phyloP scores from a whole-genome alignment of 2,329 filamentous ascomycete genomes.

The Bipolaris zeicola region DNA sequence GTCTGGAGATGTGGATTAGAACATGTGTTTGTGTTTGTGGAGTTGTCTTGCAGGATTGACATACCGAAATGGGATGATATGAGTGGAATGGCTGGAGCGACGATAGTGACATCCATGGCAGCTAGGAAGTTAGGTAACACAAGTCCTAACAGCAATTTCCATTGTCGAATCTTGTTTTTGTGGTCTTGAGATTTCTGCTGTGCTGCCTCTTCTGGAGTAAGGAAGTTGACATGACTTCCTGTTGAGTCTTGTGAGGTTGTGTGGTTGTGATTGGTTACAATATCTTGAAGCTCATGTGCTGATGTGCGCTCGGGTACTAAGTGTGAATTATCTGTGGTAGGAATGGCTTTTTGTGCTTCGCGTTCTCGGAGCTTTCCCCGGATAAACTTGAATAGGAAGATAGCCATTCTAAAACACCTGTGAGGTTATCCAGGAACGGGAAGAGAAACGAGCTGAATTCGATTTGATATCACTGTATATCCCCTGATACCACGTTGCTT shows the following conservation, averaged over 20 bases:
- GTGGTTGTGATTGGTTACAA: neutral
- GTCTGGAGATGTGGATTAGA: slow-evolving; percentile 35
- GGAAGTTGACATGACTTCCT: slow-evolving; percentile 15
- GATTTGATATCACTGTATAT: neutral
- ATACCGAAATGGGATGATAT: slow-evolving; percentile 69
- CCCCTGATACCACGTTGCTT: neutral
- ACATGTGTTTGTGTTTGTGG: neutral
- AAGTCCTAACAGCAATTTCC: slow-evolving; percentile 65
- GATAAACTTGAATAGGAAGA: slow-evolving; percentile 35
- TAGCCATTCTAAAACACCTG: slow-evolving; percentile 24
- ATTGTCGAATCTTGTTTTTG: slow-evolving; percentile 55
- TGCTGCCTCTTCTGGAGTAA: slow-evolving; percentile 19
- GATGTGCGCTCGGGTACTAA: slow-evolving; percentile 25
- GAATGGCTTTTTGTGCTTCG: slow-evolving; percentile 25
- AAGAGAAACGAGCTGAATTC: neutral
- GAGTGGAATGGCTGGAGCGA: slow-evolving; percentile 64
- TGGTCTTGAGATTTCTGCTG: slow-evolving; percentile 19
- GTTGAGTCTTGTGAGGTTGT: neutral
- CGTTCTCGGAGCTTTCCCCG: slow-evolving; percentile 29
- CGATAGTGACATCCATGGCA: slow-evolving; percentile 68
- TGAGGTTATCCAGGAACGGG: neutral
- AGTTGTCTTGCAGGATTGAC: slow-evolving; percentile 19
- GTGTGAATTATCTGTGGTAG: slow-evolving; percentile 33
- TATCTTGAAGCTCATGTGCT: neutral
- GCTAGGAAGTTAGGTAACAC: slow-evolving; percentile 66